These are phyloP conservation scores for Suaeda aralocaspica DNA, from an alignment of 148 eudicot genomes.

Conservation along the genomic window DNA sequence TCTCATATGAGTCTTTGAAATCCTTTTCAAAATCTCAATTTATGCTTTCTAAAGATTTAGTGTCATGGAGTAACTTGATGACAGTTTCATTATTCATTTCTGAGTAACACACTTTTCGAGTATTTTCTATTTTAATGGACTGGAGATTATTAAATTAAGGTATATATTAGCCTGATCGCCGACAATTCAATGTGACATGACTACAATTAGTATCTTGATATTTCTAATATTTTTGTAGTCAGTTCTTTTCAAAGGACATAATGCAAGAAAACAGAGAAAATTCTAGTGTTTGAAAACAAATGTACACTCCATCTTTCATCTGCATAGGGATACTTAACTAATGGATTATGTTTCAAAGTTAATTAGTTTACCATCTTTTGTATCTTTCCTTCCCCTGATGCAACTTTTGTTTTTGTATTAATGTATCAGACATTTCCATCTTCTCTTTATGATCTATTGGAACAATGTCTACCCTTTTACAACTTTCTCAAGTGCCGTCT, in stretches of 20 bases:
- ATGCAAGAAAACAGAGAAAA: not conserved
- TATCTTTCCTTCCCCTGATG: not conserved
- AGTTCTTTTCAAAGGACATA: not conserved
- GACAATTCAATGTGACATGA: not conserved
- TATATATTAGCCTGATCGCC: not conserved
- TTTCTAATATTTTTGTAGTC: not conserved
- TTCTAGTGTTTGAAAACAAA: not conserved
- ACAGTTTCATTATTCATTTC: too few relatives aligned
- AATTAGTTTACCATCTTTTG: not conserved
- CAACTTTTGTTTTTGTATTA: slow-evolving; percentile 20
- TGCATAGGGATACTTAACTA: not conserved
- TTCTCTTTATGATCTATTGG: slow-evolving; percentile 68
- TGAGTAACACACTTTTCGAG: too few relatives aligned
- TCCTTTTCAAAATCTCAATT: not conserved
- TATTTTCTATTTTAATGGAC: not conserved
- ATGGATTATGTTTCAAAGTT: not conserved
- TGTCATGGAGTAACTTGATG: not conserved
- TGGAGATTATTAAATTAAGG: not conserved
- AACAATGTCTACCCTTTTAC: slow-evolving; percentile 82
- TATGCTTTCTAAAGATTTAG: too few relatives aligned
- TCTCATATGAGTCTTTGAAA: not conserved
- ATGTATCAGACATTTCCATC: slow-evolving; percentile 56
- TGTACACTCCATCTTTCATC: not conserved
- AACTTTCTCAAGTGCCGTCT: slow-evolving; percentile 61
- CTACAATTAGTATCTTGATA: not conserved